Evolutionary conservation across 1,284 basidiomycete genomes (phyloP).

Genomic region (Trametes pubescens): DNA sequence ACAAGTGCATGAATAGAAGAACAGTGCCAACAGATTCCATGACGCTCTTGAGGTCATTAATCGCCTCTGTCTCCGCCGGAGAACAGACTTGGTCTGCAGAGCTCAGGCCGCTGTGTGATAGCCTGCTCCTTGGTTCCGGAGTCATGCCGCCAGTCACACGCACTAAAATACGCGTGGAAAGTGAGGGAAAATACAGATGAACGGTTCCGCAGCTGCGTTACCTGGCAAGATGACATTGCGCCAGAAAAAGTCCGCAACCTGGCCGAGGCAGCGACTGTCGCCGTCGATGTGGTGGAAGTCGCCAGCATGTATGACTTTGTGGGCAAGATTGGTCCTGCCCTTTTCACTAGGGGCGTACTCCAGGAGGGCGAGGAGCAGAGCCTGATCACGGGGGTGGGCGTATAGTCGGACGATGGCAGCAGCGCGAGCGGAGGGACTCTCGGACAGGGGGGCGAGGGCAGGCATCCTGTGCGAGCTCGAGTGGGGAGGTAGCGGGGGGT

Average conservation of each 20-base stretch:
- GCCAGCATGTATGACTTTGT: constrained; percentile 24
- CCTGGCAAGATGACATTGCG: constrained; percentile 29
- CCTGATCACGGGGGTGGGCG: constrained; percentile 22
- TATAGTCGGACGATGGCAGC: constrained; percentile 19
- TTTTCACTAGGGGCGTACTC: constrained; percentile 26
- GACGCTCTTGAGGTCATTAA: constrained; percentile 23
- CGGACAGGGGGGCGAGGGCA: constrained; percentile 6
- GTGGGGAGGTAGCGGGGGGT: not conserved
- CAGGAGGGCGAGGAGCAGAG: constrained; percentile 27
- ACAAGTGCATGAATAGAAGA: not conserved
- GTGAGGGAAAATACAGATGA: not conserved
- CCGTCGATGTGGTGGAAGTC: constrained; percentile 17
- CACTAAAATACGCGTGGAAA: constrained; percentile 13
- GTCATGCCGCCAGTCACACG: constrained; percentile 30
- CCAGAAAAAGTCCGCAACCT: constrained; percentile 29
- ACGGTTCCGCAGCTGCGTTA: not conserved
- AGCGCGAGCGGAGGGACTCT: constrained; percentile 12
- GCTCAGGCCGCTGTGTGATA: constrained; percentile 22
- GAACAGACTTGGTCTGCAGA: constrained; percentile 22
- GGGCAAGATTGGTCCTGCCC: constrained; percentile 22
- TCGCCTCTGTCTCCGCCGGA: constrained; percentile 20
- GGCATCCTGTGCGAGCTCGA: constrained; percentile 16
- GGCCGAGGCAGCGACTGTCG: constrained; percentile 20
- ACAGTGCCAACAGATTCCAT: constrained; percentile 19
- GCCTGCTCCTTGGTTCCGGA: constrained; percentile 26